Conservation (phyloP, 2,329 filamentous ascomycete genomes). For the Aspergillus clavatus region DNA sequence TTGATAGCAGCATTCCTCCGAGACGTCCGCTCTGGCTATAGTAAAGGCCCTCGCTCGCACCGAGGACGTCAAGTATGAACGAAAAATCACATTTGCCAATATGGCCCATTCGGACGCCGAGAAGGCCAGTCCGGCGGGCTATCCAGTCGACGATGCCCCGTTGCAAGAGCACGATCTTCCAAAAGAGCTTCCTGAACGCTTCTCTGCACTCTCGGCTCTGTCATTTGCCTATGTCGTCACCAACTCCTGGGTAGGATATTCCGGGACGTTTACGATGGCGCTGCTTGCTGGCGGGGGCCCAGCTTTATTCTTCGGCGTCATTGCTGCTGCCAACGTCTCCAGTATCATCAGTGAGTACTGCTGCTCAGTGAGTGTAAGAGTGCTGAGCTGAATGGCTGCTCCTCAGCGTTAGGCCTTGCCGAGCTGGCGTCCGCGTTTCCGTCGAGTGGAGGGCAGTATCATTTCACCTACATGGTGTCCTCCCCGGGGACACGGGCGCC, state of each 20-base stretch:
- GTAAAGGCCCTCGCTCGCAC: no score
- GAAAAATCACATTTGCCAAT: no score
- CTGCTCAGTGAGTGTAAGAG: neutral
- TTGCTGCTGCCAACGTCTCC: conserved; percentile 20
- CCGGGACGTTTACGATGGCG: conserved; percentile 16
- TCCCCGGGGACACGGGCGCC: conserved; percentile 7
- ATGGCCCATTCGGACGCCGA: neutral
- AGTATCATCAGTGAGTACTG: conserved; percentile 17
- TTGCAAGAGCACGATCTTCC: neutral
- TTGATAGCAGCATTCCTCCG: no score
- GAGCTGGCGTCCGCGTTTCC: conserved; percentile 25
- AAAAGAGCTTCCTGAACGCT: conserved; percentile 15
- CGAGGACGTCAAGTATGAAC: no score
- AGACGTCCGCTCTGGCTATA: no score
- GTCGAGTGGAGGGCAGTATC: conserved; percentile 27
- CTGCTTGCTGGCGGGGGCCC: conserved; percentile 23
- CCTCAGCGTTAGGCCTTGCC: conserved; percentile 14
- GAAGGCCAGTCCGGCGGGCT: neutral
- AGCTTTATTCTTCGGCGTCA: conserved; percentile 18
- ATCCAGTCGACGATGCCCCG: neutral
- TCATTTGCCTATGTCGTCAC: conserved; percentile 26
- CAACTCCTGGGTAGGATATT: conserved; percentile 31
- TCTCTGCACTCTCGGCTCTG: conserved; percentile 18
- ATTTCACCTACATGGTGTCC: conserved; percentile 27
- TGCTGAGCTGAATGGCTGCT: neutral